Evolutionary conservation across 805 yeast species (phyloP), one percentile per base, ranked within the genome.

Genomic region (Candida pseudoglaebosa): DNA sequence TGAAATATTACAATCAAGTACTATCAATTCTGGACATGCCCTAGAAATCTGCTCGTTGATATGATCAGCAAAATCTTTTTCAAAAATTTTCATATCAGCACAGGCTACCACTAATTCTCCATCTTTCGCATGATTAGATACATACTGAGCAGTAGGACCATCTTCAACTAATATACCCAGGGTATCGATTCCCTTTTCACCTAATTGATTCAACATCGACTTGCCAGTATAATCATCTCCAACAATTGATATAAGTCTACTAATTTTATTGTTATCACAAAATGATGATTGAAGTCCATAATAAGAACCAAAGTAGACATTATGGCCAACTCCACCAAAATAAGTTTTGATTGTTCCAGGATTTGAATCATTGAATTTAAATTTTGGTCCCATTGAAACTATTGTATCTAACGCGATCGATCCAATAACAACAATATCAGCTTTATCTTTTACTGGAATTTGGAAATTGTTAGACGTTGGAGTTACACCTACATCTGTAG

Each of bases 261-360:
- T 47, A 14, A 39, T 39, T 30, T 46, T 20, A 50, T 44, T 42
- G 17, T 35, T 28, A 16, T 30, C 10, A 21, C 40, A 37, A 15
- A 26, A 34, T 15, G 34, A 28, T 3, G 45, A 41, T n/a, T 37
- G 28, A 5, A 41, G 28, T 4, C 47, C 43, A 42, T 67, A 73
- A 14, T 59, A 51, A 3, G 83, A 67, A 0, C 93, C 91, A n/a
- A 75, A 51, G 0, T 86, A 80, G 12, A 88, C 80, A 50, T 89
- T 88, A 55, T 75, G 80, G 0, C 88, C 96, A 2, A 88, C 95
- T 1, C 96, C 96, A 1, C 96, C 96, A 6, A 86, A 55, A 0
- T 82, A 67, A 2, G 80, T 70, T 1, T 58, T 49, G 4, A 77
- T 70, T 0, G 50, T 53, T 0, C 93, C 89, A 0, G 93, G 93